Evolutionary conservation across 768 basidiomycete genomes (phyloP).

Genomic region (Xerocomus potaroensis): DNA sequence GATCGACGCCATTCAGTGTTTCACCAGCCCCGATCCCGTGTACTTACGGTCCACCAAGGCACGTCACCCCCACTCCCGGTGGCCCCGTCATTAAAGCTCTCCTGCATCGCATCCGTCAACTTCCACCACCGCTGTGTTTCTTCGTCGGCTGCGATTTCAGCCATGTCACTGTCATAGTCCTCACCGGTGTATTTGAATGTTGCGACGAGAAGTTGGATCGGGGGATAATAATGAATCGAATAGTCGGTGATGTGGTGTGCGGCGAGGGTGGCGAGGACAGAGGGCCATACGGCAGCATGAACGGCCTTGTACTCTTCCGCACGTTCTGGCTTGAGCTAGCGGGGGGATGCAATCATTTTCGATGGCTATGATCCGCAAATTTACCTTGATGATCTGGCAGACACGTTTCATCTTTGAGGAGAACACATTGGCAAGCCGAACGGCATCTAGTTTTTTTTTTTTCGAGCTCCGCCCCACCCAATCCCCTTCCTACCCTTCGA

Average conservation of each 20-base stretch:
- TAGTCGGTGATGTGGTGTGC: slow-evolving; percentile 69
- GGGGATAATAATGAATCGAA: slow-evolving; percentile 67
- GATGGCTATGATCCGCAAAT: background rate
- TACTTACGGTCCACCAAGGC: slow-evolving; percentile 66
- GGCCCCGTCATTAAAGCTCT: slow-evolving; percentile 67
- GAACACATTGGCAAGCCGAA: background rate
- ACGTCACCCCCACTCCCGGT: slow-evolving; percentile 61
- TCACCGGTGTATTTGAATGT: slow-evolving; percentile 70
- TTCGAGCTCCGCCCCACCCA: too few species aligned
- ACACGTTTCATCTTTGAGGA: slow-evolving; percentile 41
- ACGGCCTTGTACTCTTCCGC: slow-evolving; percentile 51
- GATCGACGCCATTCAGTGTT: background rate
- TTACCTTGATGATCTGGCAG: slow-evolving; percentile 70
- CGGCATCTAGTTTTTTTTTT: too few species aligned
- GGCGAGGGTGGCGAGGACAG: slow-evolving; percentile 59
- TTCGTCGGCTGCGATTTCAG: slow-evolving; percentile 53
- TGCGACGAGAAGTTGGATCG: slow-evolving; percentile 66
- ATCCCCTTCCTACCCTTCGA: too few species aligned
- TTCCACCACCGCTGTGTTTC: slow-evolving; percentile 78
- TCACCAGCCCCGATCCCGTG: background rate
- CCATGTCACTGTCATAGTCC: slow-evolving; percentile 67
- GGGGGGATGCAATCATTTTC: background rate
- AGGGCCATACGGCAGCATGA: slow-evolving; percentile 65
- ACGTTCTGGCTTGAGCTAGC: slow-evolving; percentile 50
- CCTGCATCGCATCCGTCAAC: slow-evolving; percentile 74